Evolutionary conservation across 495 filamentous ascomycete genomes (phyloP), one percentile per base, ranked within the genome.

Genomic region (Xylona heveae): DNA sequence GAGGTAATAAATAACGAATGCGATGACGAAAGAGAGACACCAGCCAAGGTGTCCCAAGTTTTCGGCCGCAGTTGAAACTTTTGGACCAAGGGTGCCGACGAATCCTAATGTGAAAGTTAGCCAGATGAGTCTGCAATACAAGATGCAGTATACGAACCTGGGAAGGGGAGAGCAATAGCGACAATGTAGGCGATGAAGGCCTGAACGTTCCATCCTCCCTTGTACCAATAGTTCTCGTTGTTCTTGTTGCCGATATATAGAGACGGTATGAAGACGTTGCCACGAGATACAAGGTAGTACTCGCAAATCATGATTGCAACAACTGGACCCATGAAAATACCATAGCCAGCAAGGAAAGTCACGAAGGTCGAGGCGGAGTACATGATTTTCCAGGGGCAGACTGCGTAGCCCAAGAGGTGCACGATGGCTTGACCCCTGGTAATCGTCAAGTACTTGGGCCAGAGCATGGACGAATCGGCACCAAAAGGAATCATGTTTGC

Each of bases 401-500:
- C 48, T 0, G 44, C 47, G 21, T 47, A 48, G 3, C 35, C 47
- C 8, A 50, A 32, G 30, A 48, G 42, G 31, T 53, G 42, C 6
- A 50, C 46, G 19, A 55, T 38, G 33, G 39, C 52, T 31, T 52
- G 49, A 8, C 52, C 52, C 14, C 52, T 50, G 13, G 45, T 46
- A 37, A 55, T 55, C 13, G 46, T 51, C 29, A 54, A 44, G 27
- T 49, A 53, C 1, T 41, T 32, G 1, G 52, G 50, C 12, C 53
- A 40, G 3, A 55, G 40, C 49, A 53, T 48, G 7, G 40, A 35
- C 6, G 34, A 16, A 29, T 54, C 51, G 6, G 35, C 25, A 2
- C 51, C 51, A 28, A 54, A 50, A 7, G 50, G 41, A 18, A 54
- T 52, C 47, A 50, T 41, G 28, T 54, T 54, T 6, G 47, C 47